phyloP scores from a whole-genome alignment of 139 green algal genomes.

The Coelastrella sp. region DNA sequence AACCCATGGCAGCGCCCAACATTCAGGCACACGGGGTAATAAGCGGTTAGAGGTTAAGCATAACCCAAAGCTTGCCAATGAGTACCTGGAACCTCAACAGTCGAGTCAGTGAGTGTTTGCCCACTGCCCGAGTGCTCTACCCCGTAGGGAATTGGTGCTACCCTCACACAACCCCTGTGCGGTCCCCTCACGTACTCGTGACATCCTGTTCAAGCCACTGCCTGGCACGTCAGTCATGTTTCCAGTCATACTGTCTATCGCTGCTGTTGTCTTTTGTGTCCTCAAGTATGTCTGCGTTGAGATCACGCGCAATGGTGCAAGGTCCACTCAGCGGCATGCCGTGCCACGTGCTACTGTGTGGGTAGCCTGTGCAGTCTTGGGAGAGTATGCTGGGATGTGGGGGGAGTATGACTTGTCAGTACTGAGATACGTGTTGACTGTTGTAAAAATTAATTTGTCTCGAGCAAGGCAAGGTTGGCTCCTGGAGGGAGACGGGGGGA shows the following conservation, averaged over 20 bases:
- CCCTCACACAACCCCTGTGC: background rate
- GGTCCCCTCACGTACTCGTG: background rate
- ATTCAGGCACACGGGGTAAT: background rate
- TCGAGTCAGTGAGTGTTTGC: background rate
- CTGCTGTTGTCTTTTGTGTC: background rate
- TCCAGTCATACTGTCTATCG: background rate
- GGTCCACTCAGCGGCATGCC: background rate
- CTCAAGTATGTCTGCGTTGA: background rate
- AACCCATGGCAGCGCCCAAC: background rate
- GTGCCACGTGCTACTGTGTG: no score
- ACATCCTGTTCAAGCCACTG: background rate
- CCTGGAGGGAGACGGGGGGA: no score
- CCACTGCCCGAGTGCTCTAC: background rate
- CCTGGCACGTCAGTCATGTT: background rate
- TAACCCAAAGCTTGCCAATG: background rate
- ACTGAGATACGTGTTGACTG: no score
- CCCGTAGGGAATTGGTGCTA: background rate
- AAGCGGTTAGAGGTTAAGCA: background rate
- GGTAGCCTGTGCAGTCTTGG: no score
- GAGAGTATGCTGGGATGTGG: no score
- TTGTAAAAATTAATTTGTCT: no score
- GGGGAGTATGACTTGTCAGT: no score
- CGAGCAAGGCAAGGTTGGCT: no score
- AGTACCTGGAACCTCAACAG: background rate
- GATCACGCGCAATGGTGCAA: background rate